These are phyloP conservation scores for Erythrophleum ivorense DNA, from an alignment of 331 rosid species.

Conservation along the genomic window DNA sequence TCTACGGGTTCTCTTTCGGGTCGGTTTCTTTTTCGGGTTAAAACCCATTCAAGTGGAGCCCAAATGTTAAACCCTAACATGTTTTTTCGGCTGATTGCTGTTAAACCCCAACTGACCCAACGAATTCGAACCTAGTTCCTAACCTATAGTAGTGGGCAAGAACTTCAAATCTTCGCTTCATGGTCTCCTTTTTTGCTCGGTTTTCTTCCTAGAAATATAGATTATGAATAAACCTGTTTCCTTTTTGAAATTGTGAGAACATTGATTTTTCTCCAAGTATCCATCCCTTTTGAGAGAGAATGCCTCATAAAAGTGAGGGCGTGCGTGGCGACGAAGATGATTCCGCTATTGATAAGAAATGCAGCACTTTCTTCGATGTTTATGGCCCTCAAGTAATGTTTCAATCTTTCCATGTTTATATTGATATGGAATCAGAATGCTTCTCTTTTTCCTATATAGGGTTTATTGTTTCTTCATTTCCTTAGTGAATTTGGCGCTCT, in stretches of 20 bases:
- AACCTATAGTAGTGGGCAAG: neutral
- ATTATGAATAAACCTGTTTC: neutral
- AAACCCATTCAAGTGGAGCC: neutral
- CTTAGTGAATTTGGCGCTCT: neutral
- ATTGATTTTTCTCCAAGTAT: neutral
- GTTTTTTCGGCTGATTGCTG: neutral
- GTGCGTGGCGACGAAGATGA: slow-evolving; percentile 3
- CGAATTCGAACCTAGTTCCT: neutral
- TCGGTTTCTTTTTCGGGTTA: neutral
- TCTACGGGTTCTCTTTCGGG: neutral
- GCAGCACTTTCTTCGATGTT: slow-evolving; percentile 46
- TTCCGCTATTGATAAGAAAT: slow-evolving; percentile 19
- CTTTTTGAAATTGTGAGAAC: neutral
- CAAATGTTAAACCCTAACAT: neutral
- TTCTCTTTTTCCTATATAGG: neutral
- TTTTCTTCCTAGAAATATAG: neutral
- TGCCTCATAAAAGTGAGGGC: slow-evolving; percentile 35
- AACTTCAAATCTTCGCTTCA: neutral
- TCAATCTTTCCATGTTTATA: neutral
- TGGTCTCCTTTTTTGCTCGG: neutral
- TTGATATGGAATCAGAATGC: neutral
- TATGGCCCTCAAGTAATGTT: slow-evolving; percentile 53
- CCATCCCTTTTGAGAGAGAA: slow-evolving; percentile 11
- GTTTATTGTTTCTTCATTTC: neutral
- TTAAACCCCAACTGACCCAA: slow-evolving; percentile 8